Evolutionary conservation across 805 yeast genomes (phyloP), one percentile per base, ranked within the genome.

Genomic region (Teunomyces tritomae): DNA sequence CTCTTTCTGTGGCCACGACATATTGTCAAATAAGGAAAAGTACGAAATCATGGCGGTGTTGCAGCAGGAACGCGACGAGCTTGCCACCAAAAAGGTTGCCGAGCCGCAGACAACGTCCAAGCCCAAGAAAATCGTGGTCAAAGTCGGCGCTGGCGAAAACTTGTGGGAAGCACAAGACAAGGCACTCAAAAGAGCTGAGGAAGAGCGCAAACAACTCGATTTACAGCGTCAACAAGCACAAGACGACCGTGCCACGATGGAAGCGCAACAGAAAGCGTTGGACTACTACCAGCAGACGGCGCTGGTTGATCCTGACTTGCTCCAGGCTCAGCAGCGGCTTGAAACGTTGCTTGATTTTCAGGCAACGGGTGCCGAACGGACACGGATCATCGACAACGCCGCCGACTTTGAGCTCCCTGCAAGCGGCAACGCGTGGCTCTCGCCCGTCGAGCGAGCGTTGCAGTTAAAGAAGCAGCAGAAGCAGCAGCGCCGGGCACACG

Each of bases 371-470:
- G 88, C 91, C 1, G 95, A 89, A 63, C 76, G 99, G 62, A 94
- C 99, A 0, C 82, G 81, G 56, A 89, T 94, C 52, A 91, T 95
- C 34, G 99, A 94, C 62, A 85, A 89, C 61, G 97, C 95, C 0
- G 82, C 96, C 4, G 99, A 94, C 62, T 89, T 80, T 62, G 95
- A 88, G 43, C 65, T 84, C 47, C 80, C 89, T 2, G 67, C 77
- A 0, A 58, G 77, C 34, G 68, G 68, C 2, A 85, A 80, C 54
- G 70, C 85, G 52, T 94, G 99, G 98, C 83, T 96, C 0, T 84
- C 96, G 1, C 84, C 85, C 0, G 76, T 84, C 45, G 97, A 95
- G 57, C 80, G 94, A 55, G 97, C 97, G 0, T 71, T 89, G 48
- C 89, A 88, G 61, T 70, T 94, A 57, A 89, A 90, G 63, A 82